Evolutionary conservation across 129 eudicot species (phyloP), one percentile per base, ranked within the genome.

Genomic region (Scalesia atractyloides): DNA sequence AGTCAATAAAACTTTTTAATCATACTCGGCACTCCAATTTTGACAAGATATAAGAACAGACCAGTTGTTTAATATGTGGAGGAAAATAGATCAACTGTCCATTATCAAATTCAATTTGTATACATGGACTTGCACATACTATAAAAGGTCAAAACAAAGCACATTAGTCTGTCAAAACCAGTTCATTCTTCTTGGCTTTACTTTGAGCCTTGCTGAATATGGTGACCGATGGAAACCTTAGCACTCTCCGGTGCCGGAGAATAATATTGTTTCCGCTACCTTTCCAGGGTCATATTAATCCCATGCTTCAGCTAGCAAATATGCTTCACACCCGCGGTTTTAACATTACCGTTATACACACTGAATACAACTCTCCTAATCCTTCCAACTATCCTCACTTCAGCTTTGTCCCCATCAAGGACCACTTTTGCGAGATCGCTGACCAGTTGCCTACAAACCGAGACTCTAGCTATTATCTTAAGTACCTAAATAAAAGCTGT

Each of bases 281-380:
- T 15, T 14, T 79, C 10, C 82, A 78, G 58, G 82, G 77, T 59
- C 82, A 78, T 18, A 61, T 78, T 14, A 71, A 41, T 48, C 82
- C 81, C 52, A 72, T 79, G 82, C 73, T 79, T 41, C 78, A 79
- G 16, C 9, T 71, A 51, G 73, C 78, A 44, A 71, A 44, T 69
- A 72, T 72, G 7, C 78, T 79, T 18, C 67, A 79, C 62, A 17
- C 51, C 9, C 36, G 46, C 5, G 82, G 82, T 26, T 79, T 72
- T 43, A 62, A 53, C 0, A 78, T 78, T 3, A 78, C 73, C 10
- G 64, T 78, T 24, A 79, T 79, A 16, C 82, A 79, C 67, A 43
- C 78, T 5, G 30, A 70, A 5, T 72, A 64, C 61, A 64, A 72
- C 82, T 19, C 78, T 13, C 78, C 78, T 4, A 72, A 72, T 15